A percentile compares a stretch with the other conserved stretches of the same genome.
Conservation (phyloP, 805 yeast genomes). For the Wickerhamomyces xylosicus region DNA sequence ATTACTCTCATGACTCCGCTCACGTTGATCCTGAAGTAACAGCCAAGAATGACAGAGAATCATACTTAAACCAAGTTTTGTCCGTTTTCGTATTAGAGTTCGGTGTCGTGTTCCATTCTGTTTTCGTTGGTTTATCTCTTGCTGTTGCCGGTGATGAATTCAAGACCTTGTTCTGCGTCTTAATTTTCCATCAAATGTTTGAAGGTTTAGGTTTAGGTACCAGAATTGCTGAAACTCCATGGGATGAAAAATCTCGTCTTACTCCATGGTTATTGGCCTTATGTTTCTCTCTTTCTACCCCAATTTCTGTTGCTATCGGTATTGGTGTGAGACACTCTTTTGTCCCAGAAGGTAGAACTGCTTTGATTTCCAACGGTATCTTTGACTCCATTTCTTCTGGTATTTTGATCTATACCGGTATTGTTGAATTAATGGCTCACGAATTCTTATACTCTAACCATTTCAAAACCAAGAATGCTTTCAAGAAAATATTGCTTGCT, state of each 20-base stretch:
- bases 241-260: constrained; percentile 21
- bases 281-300: constrained; percentile 50
- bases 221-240: constrained; percentile 46
- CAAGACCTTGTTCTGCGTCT: constrained; percentile 56
- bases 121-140: constrained; percentile 68
- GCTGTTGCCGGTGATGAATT: constrained; percentile 76
- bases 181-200: constrained; percentile 68
- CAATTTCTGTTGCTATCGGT: constrained; percentile 71
- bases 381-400: constrained; percentile 76
- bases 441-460: constrained; percentile 57
- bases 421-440: constrained; percentile 72
- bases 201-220: constrained; percentile 85
- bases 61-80: constrained; percentile 45
- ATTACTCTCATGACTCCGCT: constrained; percentile 32
- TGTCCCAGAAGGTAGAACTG: constrained; percentile 45
- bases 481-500: constrained; percentile 40
- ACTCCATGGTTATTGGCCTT: constrained; percentile 52
- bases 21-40: constrained; percentile 33
- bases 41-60: constrained; percentile 24
- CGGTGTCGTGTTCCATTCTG: constrained; percentile 76
- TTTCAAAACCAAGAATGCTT: constrained; percentile 50
- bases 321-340: constrained; percentile 60
- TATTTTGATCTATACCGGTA: constrained; percentile 63
- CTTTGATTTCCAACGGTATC: constrained; percentile 58
- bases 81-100: constrained; percentile 57